These are phyloP conservation scores for Pochonia chlamydosporia DNA, from an alignment of 2,329 filamentous ascomycete species.

Conservation along the genomic window DNA sequence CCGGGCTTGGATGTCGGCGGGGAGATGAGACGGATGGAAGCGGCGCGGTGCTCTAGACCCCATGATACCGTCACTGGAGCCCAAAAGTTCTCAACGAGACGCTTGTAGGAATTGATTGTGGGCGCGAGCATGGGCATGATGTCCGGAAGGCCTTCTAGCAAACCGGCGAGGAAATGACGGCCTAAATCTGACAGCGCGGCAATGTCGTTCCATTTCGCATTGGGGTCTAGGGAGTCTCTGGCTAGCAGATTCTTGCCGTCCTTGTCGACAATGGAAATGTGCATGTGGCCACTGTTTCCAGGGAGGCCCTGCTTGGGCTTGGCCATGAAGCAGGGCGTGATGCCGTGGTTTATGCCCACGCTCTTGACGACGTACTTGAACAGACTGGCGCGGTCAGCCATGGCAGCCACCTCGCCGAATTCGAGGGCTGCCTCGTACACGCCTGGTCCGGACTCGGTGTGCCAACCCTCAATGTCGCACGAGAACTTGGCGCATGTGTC, in stretches of 20 bases:
- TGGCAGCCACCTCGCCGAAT: constrained; percentile 78
- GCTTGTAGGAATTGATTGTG: constrained; percentile 96
- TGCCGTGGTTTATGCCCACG: constrained; percentile 77
- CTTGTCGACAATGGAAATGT: constrained; percentile 79
- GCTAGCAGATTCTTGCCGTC: constrained; percentile 80
- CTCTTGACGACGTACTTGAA: constrained; percentile 97
- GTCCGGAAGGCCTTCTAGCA: constrained; percentile 83
- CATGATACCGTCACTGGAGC: constrained; percentile 95
- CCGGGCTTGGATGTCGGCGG: constrained; percentile 80
- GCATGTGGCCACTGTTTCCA: constrained; percentile 94
- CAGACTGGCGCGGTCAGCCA: constrained; percentile 86
- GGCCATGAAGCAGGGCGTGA: constrained; percentile 98
- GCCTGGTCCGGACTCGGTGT: constrained; percentile 88
- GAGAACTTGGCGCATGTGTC: constrained; percentile 71
- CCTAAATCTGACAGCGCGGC: constrained; percentile 80
- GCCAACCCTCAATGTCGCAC: constrained; percentile 88
- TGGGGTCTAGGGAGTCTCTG: constrained; percentile 64
- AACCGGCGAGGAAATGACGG: constrained; percentile 84
- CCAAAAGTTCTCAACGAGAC: constrained; percentile 98
- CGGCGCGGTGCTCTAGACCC: constrained; percentile 92
- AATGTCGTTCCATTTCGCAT: constrained; percentile 69
- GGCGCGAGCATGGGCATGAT: constrained; percentile 94
- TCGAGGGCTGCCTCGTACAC: constrained; percentile 95
- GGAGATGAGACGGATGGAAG: constrained; percentile 82
- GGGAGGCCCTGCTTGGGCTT: constrained; percentile 88